Evolutionary conservation across 2,329 filamentous ascomycete species (phyloP), one percentile per base, ranked within the genome.

Genomic region (Alternaria ethzedia): DNA sequence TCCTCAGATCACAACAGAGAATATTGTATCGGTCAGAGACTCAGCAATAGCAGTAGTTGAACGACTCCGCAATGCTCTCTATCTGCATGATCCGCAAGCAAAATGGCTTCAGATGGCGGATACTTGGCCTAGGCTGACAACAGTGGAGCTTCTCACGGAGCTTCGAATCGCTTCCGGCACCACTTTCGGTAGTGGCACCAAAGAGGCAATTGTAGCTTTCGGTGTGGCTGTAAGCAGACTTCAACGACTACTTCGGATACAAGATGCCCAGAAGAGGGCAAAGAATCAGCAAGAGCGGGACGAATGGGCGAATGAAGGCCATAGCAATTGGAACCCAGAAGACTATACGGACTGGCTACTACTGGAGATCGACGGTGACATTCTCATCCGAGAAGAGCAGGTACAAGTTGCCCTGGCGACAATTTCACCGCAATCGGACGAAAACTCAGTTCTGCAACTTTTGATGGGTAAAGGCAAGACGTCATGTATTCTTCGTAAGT

Each of bases 391-490:
- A 0, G 79, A 83, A 0, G 85, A 86, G 3, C 90, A 92, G 66
- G 82, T 90, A 0, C 82, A 88, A 5, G 89, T 92, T 7, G 89
- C 90, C 0, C 67, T 80, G 2, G 86, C 87, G 0, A 92, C 87
- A 17, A 88, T 89, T 2, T 78, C 78, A 0, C 89, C 89, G 0
- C 59, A 69, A 0, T 87, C 85, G 0, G 78, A 80, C 0, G 66
- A 77, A 0, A 91, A 90, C 63, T 88, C 88, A 0, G 87, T 91
- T 0, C 67, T 90, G 1, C 89, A 91, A 64, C 84, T 91, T 77
- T 88, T 90, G 64, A 91, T 91, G 89, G 89, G 89, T 0, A 84
- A 89, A 79, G 85, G 87, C 0, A 89, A 89, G 74, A 88, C 87
- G 0, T 90, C 89, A 0, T 86, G 91, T 2, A 92, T 94, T 12